Base-by-base conservation (phyloP, 352 stramenopile species). In the Pythium insidiosum region DNA sequence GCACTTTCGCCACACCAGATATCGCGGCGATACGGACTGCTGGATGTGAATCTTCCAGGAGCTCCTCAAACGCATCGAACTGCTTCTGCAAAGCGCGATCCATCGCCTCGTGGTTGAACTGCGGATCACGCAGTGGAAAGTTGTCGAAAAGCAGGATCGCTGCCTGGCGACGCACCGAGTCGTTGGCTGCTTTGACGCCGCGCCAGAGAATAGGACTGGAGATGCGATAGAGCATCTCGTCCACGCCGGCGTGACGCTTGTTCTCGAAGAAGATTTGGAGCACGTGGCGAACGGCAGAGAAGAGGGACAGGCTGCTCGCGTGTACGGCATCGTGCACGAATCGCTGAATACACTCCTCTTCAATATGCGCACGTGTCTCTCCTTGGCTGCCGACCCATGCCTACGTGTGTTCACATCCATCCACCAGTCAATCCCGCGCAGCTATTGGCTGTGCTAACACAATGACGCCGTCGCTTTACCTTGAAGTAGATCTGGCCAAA, bases 191-290 rank as follows among this genome's bases (percentile, higher is more conserved):
- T 38, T 87, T 87, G 11, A 91, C 76, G 38, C 73, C 78, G 43
- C 81, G 76, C 81, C 81, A 94, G 22, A 94, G 40, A 37, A 94
- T 88, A 6, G 81, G 81, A 33, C 80, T 88, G n/a, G 68, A 85
- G 13, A 87, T 73, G 6, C 73, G 73, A 38, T 84, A 90, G 5
- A 94, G 65, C 81, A 91, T 89, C 35, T 89, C 74, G 22, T 94
- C 81, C 0, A 91, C 76, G 23, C 76, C 79, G 16, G 64, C 63
- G 44, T 88, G 78, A 5, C 73, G 67, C 33, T 94, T 94, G 63
- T 88, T 88, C 24, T 90, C 78, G 35, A 88, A 91, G 48, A 93
- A 94, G 29, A 89, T 80, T 28, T 86, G 73, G 21, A 94, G 54
- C 28, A 94, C 61, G 6, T 68, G 61, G 1, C 75, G 70, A 21